Evolutionary conservation across 164 flowering plant species (phyloP), one percentile per base, ranked within the genome.

Genomic region (Warburgia ugandensis): DNA sequence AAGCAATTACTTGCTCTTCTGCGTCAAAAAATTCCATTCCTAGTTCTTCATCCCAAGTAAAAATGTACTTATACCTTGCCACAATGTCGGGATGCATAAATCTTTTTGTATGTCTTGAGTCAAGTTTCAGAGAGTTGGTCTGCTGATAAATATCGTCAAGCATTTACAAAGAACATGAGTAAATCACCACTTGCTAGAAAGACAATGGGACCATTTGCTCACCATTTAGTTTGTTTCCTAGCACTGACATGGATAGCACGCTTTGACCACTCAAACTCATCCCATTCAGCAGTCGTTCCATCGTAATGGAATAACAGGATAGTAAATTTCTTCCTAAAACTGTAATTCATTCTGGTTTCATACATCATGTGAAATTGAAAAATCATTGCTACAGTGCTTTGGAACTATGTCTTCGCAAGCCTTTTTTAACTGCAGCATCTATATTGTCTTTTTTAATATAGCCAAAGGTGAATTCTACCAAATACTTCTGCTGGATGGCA

Each of bases 1-100:
- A 47, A 22, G 41, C 32, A 46, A 45, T n/a, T 2, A 65, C 82
- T 77, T 67, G 89, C 99, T 76, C 75, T 69, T 84, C 90, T n/a
- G 91, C 86, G 68, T 86, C 35, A 45, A 94, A 94, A 64, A 89
- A 76, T 60, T 89, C 94, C 23, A 94, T 80, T 10, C 97, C 99
- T 4, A 94, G 70, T 60, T 94, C 99, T 71, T 94, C 99, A 74
- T 94, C 99, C 99, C 99, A 94, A 20, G 89, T 78, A 63, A 94
- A 94, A 39, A 94, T 83, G 61, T 84, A 94, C 11, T 94, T 97
- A 61, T 84, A 89, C 8, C 82, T 52, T 2, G 99, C 95, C 52
- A 94, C 86, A 62, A 94, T 77, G 62, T 86, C 88, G n/a, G 97
- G 99, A 65, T 94, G 97, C 71, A 94, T 61, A 70, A 89, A 94